These are phyloP conservation scores for Collybiopsis confluens DNA, from an alignment of 768 basidiomycete genomes.

Conservation along the genomic window DNA sequence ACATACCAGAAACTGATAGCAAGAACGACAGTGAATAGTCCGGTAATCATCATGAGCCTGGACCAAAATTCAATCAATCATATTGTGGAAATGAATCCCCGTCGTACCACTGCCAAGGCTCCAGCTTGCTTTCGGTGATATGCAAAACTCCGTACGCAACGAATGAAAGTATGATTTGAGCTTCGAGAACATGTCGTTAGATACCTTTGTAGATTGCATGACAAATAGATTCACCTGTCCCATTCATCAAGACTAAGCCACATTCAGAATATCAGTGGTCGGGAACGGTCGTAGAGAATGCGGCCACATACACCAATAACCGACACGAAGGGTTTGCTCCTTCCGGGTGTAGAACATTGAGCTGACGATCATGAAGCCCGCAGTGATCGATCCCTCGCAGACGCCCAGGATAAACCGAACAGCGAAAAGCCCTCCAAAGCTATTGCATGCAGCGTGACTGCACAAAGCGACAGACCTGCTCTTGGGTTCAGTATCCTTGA, in stretches of 20 bases:
- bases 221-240: constrained; percentile 38
- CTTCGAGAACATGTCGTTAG: no score
- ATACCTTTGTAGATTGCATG: no score
- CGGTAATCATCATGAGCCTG: constrained; percentile 74
- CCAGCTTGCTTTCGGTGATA: constrained; percentile 36
- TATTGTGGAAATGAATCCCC: background rate
- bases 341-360: constrained; percentile 76
- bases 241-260: constrained; percentile 65
- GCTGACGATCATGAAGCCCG: constrained; percentile 73
- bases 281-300: background rate
- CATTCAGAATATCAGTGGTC: background rate
- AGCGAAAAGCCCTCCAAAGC: constrained; percentile 60
- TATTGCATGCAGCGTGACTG: constrained; percentile 66
- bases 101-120: constrained; percentile 51
- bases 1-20: constrained; percentile 53
- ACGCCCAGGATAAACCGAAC: constrained; percentile 67
- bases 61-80: background rate
- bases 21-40: constrained; percentile 49
- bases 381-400: constrained; percentile 70
- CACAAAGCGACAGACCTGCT: constrained; percentile 45
- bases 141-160: constrained; percentile 54
- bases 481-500: background rate
- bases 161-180: constrained; percentile 67
- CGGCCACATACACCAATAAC: constrained; percentile 66
- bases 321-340: constrained; percentile 68